phyloP scores from a whole-genome alignment of 2,329 filamentous ascomycete genomes.

The Fusarium sarcochroum region DNA sequence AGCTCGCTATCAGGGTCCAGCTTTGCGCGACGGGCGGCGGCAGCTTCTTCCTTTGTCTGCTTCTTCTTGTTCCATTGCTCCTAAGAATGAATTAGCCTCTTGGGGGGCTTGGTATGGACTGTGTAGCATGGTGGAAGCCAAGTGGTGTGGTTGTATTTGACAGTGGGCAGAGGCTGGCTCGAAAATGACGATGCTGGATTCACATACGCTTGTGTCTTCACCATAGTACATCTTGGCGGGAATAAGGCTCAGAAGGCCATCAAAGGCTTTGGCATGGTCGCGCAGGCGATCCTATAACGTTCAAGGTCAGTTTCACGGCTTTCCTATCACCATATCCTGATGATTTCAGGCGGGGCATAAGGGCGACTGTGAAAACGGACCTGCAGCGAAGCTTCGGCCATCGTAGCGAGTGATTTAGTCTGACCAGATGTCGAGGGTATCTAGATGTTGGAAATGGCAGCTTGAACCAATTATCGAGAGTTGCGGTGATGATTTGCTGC shows the following conservation, averaged over 20 bases:
- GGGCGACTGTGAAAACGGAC: conserved; percentile 54
- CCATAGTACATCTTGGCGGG: conserved; percentile 93
- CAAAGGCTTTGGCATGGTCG: conserved; percentile 80
- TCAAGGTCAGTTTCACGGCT: conserved; percentile 42
- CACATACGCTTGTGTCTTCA: conserved; percentile 84
- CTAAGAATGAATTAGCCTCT: conserved; percentile 61
- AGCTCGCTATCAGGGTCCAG: conserved; percentile 87
- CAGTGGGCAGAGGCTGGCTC: conserved; percentile 16
- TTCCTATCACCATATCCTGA: conserved; percentile 23
- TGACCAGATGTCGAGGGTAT: not conserved
- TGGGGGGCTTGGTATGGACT: not conserved
- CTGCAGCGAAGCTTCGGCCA: conserved; percentile 63
- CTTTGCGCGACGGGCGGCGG: conserved; percentile 87
- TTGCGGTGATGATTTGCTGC: conserved; percentile 9
- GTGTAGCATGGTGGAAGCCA: not conserved
- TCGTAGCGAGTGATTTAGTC: conserved; percentile 41
- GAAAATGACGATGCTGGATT: conserved; percentile 13
- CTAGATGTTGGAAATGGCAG: not conserved
- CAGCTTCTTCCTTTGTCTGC: conserved; percentile 91
- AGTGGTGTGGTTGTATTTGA: conserved; percentile 14
- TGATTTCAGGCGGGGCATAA: conserved; percentile 48
- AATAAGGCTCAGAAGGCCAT: conserved; percentile 88
- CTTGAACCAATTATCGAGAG: not conserved
- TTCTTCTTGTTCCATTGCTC: conserved; percentile 96
- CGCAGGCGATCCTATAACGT: conserved; percentile 67